phyloP scores from a whole-genome alignment of 2,329 filamentous ascomycete species.

The Claviceps cyperi region DNA sequence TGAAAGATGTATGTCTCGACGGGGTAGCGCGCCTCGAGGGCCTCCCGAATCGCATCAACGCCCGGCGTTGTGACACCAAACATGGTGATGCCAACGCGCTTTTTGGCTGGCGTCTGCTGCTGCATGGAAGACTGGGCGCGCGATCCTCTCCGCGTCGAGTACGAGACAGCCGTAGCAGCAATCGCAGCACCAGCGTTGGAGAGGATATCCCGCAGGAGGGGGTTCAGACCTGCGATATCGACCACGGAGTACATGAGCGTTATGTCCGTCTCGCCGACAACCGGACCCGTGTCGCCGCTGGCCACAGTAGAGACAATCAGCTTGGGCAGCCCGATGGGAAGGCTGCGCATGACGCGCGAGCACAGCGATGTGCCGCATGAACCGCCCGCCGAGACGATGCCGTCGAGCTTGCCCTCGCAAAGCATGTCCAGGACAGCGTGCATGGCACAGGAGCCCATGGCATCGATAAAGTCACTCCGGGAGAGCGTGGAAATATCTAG shows the following conservation, averaged over 20 bases:
- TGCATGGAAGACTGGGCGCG: background rate
- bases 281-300: conserved; percentile 47
- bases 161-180: conserved; percentile 38
- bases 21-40: conserved; percentile 29
- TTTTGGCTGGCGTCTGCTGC: conserved; percentile 16
- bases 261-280: conserved; percentile 56
- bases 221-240: conserved; percentile 52
- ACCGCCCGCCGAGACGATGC: conserved; percentile 45
- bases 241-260: conserved; percentile 58
- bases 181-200: conserved; percentile 49
- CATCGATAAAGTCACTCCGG: conserved; percentile 40
- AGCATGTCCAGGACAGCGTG: conserved; percentile 26
- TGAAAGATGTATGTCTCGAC: conserved; percentile 54
- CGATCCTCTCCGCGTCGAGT: conserved; percentile 12
- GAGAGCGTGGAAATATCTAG: conserved; percentile 24
- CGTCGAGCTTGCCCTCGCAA: conserved; percentile 29
- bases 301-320: conserved; percentile 57
- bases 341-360: conserved; percentile 43
- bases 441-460: conserved; percentile 36
- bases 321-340: conserved; percentile 55
- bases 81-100: conserved; percentile 53
- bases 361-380: conserved; percentile 48
- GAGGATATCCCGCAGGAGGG: conserved; percentile 41
- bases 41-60: conserved; percentile 37
- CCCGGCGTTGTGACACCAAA: conserved; percentile 60